Percentiles rank a stretch among this genome's conserved stretches.
These are phyloP conservation scores for Arthroderma sp. DNA, from an alignment of 2,329 filamentous ascomycete genomes.

Conservation along the genomic window DNA sequence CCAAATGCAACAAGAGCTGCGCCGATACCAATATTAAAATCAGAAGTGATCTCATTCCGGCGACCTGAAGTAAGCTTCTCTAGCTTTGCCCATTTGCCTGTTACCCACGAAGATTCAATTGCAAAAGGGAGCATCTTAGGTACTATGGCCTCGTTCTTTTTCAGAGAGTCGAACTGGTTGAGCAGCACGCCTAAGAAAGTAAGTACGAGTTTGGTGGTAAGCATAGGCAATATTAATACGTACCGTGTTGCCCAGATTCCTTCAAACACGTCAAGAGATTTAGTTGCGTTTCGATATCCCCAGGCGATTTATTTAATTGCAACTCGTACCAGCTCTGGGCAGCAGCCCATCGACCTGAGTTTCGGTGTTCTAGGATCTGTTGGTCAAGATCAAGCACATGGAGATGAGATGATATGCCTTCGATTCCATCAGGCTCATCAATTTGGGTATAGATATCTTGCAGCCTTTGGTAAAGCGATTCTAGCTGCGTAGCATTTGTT, in stretches of 20 bases:
- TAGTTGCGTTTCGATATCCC: constrained; percentile 64
- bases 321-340: constrained; percentile 98
- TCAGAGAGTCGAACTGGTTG: constrained; percentile 74
- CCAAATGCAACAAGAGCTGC: constrained; percentile 51
- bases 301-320: constrained; percentile 65
- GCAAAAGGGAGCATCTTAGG: constrained; percentile 67
- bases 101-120: constrained; percentile 85
- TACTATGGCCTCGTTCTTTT: constrained; percentile 37
- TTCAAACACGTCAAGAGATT: constrained; percentile 79
- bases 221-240: constrained; percentile 18
- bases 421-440: constrained; percentile 91
- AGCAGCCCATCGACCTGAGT: constrained; percentile 83
- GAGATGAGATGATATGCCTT: constrained; percentile 82
- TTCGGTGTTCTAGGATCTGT: constrained; percentile 83
- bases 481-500: constrained; percentile 41
- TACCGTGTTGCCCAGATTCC: constrained; percentile 90
- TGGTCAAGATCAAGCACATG: constrained; percentile 83
- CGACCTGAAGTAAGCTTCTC: constrained; percentile 48
- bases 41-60: constrained; percentile 34
- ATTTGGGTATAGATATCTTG: constrained; percentile 96
- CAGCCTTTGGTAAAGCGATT: constrained; percentile 60
- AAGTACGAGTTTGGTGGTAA: no score
- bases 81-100: constrained; percentile 66
- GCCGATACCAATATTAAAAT: constrained; percentile 77
- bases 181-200: constrained; percentile 58